These are phyloP conservation scores for Puccinia coronata DNA, from an alignment of 1,284 basidiomycete genomes.

Conservation along the genomic window DNA sequence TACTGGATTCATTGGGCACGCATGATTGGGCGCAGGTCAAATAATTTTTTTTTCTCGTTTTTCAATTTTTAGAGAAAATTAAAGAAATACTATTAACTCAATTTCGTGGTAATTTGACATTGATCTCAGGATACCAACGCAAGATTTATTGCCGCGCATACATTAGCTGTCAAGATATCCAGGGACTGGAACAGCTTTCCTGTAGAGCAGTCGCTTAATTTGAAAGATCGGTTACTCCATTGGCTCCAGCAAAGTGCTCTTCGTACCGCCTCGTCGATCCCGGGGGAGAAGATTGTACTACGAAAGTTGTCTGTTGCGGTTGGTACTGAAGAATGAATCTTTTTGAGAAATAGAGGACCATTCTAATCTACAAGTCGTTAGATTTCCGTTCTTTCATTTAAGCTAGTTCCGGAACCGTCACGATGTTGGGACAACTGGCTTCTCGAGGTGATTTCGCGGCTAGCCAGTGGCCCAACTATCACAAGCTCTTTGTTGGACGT, in stretches of 20 bases:
- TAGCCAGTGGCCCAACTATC: conserved; percentile 52
- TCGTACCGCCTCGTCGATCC: conserved; percentile 50
- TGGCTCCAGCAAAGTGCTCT: conserved; percentile 53
- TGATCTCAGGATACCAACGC: conserved; percentile 48
- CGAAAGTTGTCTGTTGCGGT: conserved; percentile 54
- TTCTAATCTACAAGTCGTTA: conserved; percentile 1
- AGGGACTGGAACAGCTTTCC: conserved; percentile 52
- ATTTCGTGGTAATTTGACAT: not conserved
- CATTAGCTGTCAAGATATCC: conserved; percentile 53
- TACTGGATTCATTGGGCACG: conserved; percentile 25
- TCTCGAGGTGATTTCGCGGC: conserved; percentile 53
- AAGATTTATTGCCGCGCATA: conserved; percentile 56
- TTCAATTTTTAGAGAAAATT: too few species aligned
- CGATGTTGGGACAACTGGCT: conserved; percentile 54
- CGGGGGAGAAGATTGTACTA: conserved; percentile 53
- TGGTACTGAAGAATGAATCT: conserved; percentile 14
- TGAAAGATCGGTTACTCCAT: conserved; percentile 53
- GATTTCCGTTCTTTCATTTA: conserved; percentile 31
- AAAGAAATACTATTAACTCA: too few species aligned
- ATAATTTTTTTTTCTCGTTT: not conserved
- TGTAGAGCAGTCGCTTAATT: not conserved
- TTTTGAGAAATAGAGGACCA: not conserved
- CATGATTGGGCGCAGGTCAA: conserved; percentile 29
- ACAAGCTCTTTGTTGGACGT: conserved; percentile 53
- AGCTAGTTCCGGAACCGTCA: conserved; percentile 28